Percentiles rank a stretch among this genome's conserved stretches.
Evolutionary conservation across 495 filamentous ascomycete species (phyloP).

Genomic region (Chaetomium fimeti): DNA sequence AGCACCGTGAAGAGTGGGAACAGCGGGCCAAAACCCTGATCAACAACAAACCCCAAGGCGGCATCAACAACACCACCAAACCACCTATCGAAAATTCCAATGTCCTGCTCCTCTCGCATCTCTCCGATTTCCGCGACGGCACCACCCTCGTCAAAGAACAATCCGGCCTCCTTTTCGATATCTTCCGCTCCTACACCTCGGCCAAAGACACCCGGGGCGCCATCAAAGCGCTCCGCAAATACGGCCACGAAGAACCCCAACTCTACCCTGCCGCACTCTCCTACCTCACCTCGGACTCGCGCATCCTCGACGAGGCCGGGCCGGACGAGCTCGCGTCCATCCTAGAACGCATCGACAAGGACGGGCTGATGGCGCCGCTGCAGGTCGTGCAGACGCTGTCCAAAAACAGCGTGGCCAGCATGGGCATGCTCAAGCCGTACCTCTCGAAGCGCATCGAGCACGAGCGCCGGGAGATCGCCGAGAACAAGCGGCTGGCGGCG

Average conservation of each 20-base stretch:
- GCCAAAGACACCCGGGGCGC: constrained; percentile 90
- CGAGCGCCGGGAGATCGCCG: constrained; percentile 77
- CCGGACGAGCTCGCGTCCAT: constrained; percentile 76
- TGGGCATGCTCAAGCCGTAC: constrained; percentile 95
- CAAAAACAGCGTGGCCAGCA: constrained; percentile 70
- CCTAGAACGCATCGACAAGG: constrained; percentile 80
- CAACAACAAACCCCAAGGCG: constrained; percentile 45
- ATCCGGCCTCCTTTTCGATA: constrained; percentile 87
- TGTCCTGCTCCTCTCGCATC: constrained; percentile 85
- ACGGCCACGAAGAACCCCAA: constrained; percentile 87
- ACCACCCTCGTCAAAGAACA: constrained; percentile 91
- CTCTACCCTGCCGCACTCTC: constrained; percentile 89
- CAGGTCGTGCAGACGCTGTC: constrained; percentile 91
- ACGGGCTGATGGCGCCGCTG: constrained; percentile 90
- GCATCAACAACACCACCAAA: constrained; percentile 33
- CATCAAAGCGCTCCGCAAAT: constrained; percentile 83
- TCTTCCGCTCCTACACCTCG: constrained; percentile 93
- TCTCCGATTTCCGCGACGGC: constrained; percentile 86
- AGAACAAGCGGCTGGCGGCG: constrained; percentile 78
- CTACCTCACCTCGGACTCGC: constrained; percentile 84
- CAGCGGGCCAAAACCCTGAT: constrained; percentile 83
- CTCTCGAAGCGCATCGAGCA: constrained; percentile 82
- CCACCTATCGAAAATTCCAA: constrained; percentile 92
- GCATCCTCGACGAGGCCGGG: constrained; percentile 82
- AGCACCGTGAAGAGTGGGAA: constrained; percentile 79